phyloP scores from a whole-genome alignment of 495 filamentous ascomycete species.

The Physcia stellaris region DNA sequence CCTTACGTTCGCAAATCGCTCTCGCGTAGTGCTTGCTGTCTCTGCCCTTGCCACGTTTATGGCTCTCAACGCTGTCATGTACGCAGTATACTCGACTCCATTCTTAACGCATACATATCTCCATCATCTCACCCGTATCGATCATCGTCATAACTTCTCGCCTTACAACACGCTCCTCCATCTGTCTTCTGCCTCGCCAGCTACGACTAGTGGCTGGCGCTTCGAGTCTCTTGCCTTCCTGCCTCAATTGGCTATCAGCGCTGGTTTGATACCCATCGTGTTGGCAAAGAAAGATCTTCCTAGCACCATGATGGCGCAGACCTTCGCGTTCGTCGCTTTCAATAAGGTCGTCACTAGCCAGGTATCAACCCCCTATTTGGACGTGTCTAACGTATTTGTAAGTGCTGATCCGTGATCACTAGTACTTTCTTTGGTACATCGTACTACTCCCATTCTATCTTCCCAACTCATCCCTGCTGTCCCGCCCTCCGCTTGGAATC shows the following conservation, averaged over 20 bases:
- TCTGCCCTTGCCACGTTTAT: constrained; percentile 58
- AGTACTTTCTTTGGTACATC: constrained; percentile 99
- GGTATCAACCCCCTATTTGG: too few species aligned
- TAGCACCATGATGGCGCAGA: constrained; percentile 92
- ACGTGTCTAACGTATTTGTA: too few species aligned
- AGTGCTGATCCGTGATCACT: too few species aligned
- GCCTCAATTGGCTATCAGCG: constrained; percentile 70
- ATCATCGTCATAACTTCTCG: constrained; percentile 97
- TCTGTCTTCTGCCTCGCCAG: constrained; percentile 45
- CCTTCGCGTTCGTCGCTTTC: constrained; percentile 91
- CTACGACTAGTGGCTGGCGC: constrained; percentile 20
- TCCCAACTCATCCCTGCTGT: constrained; percentile 58
- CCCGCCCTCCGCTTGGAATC: constrained; percentile 42
- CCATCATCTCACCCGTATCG: constrained; percentile 83
- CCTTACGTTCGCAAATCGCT: constrained; percentile 44
- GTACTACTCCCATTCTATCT: constrained; percentile 87
- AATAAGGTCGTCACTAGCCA: constrained; percentile 99
- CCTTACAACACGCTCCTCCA: constrained; percentile 90
- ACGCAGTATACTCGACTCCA: constrained; percentile 48
- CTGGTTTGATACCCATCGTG: constrained; percentile 59
- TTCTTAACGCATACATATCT: constrained; percentile 85
- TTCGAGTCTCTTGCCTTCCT: constrained; percentile 78
- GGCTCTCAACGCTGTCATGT: constrained; percentile 65
- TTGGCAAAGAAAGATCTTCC: constrained; percentile 76
- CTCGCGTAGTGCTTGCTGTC: constrained; percentile 46